A percentile compares a stretch with the other conserved stretches of the same genome.
Evolutionary conservation across 768 basidiomycete genomes (phyloP).

Genomic region (Auricularia auricula-judae): DNA sequence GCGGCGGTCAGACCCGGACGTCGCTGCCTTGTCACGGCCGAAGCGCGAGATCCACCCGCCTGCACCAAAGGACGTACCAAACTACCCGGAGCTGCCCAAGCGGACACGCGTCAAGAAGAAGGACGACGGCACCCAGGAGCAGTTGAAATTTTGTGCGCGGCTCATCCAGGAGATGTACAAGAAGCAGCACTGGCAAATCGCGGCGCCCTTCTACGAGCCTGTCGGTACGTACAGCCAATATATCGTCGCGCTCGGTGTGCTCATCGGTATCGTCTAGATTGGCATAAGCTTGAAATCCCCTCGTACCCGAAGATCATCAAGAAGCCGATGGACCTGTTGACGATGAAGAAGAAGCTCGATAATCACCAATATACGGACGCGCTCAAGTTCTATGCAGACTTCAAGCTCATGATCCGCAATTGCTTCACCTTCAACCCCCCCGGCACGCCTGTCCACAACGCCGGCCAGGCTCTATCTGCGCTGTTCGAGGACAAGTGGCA

Average conservation of each 20-base stretch:
- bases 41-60: constrained; percentile 98
- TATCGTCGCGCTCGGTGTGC: neutral
- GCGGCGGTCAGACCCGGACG: constrained; percentile 38
- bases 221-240: constrained; percentile 55
- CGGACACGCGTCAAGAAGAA: constrained; percentile 44
- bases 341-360: constrained; percentile 80
- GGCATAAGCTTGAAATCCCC: constrained; percentile 67
- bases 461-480: constrained; percentile 74
- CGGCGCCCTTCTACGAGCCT: constrained; percentile 84
- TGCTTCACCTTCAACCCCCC: constrained; percentile 87
- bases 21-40: constrained; percentile 55
- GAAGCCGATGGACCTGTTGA: constrained; percentile 90
- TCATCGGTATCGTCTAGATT: constrained; percentile 37
- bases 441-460: constrained; percentile 75
- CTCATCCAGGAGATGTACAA: constrained; percentile 64
- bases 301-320: constrained; percentile 81
- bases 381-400: constrained; percentile 76
- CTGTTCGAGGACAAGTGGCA: constrained; percentile 93
- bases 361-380: constrained; percentile 65
- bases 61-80: constrained; percentile 70
- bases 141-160: constrained; percentile 73
- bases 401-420: constrained; percentile 91
- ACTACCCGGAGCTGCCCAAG: constrained; percentile 69
- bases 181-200: constrained; percentile 64
- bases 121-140: constrained; percentile 65